A percentile compares a stretch with the other conserved stretches of the same genome.
phyloP scores from a whole-genome alignment of 179 eudicot genomes.

The Beta lomatogona region DNA sequence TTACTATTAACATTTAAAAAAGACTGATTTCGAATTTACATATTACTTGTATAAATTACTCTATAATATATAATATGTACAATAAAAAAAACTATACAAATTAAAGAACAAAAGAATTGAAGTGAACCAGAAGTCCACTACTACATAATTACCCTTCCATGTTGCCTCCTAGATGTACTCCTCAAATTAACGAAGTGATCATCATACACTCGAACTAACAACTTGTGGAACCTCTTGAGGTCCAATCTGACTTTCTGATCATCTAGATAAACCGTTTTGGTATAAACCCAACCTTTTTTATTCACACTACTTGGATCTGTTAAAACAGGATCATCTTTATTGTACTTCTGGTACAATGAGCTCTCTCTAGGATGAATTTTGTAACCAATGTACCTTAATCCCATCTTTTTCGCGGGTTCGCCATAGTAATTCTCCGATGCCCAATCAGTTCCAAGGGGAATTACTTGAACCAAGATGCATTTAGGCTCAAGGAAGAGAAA shows the following conservation, averaged over 20 bases:
- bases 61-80: too few relatives aligned
- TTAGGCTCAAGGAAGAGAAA: slow-evolving; percentile 70
- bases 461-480: slow-evolving; percentile 62
- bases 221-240: slow-evolving; percentile 53
- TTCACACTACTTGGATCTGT: slow-evolving; percentile 64
- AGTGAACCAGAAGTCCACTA: too few relatives aligned
- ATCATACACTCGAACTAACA: slow-evolving; percentile 55
- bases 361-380: slow-evolving; percentile 70
- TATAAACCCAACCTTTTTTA: slow-evolving; percentile 74
- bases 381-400: slow-evolving; percentile 72
- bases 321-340: slow-evolving; percentile 57
- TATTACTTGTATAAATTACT: too few relatives aligned
- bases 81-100: too few relatives aligned
- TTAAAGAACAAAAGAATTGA: too few relatives aligned
- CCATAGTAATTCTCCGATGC: slow-evolving; percentile 86
- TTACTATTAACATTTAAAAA: too few relatives aligned
- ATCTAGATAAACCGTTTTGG: slow-evolving; percentile 64
- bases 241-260: slow-evolving; percentile 55
- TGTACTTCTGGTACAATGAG: slow-evolving; percentile 69
- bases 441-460: slow-evolving; percentile 91
- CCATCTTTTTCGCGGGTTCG: slow-evolving; percentile 68
- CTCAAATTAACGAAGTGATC: slow-evolving; percentile 30
- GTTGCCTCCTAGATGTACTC: too few relatives aligned
- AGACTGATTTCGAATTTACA: too few relatives aligned
- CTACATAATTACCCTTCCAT: too few relatives aligned